Evolutionary conservation across 2,329 filamentous ascomycete species (phyloP), one percentile per base, ranked within the genome.

Genomic region (Alternaria ventricosa): DNA sequence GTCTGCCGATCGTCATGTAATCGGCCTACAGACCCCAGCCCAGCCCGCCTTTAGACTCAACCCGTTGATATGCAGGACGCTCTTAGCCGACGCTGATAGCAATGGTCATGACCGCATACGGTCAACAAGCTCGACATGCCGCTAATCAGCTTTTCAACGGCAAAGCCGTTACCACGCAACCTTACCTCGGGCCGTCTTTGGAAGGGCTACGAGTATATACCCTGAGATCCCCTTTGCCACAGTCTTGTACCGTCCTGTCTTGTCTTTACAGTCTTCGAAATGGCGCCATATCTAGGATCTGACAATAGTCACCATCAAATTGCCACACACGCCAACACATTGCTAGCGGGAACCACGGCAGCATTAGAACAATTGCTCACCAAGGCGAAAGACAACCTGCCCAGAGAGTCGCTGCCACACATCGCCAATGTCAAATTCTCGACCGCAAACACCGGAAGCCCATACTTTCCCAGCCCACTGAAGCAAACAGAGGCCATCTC

Each of bases 401-500:
- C 80, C 6, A 56, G 63, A 28, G 78, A 81, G 61, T 73, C 70
- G 53, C 62, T 74, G 5, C 55, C 71, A 20, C 70, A 79, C 49
- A 77, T 81, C 22, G 56, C 67, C 20, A 71, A 63, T 7, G 66
- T 75, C 51, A 58, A 71, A 5, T 81, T 82, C 53, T 73, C 72
- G 2, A 81, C 78, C 1, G 75, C 73, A 13, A 80, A 81, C 57
- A 78, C 75, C 1, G 79, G 79, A 27, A 79, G 66, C 18, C 80
- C 80, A 7, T 81, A 81, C 65, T 82, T 80, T 60, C 79, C 80
- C 3, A 78, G 76, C 61, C 84, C 85, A 0, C 82, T 86, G 66
- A 86, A 86, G 65, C 83, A 85, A 71, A 86, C 84, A 0, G 84
- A 87, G 66, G 84, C 85, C 1, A 79, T 84, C 11, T 83, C 84